Evolutionary conservation across 2,329 filamentous ascomycete species (phyloP).

Genomic region (Arthrobotrys conoides): DNA sequence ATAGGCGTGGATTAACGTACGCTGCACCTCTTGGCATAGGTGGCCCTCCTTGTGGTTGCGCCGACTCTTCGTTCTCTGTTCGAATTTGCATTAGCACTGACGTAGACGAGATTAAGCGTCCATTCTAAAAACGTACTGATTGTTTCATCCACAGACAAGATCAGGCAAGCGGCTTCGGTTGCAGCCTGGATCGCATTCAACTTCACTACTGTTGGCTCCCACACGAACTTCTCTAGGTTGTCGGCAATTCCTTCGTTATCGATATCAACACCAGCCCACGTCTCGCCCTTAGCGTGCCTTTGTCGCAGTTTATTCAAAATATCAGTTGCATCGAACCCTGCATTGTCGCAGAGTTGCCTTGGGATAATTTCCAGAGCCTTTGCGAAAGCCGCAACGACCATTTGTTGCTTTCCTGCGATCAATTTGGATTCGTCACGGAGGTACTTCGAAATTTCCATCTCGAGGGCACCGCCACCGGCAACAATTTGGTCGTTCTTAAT

Average conservation of each 20-base stretch:
- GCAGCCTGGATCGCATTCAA: slow-evolving; percentile 96
- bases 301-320: slow-evolving; percentile 96
- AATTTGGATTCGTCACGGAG: slow-evolving; percentile 92
- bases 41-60: slow-evolving; percentile 79
- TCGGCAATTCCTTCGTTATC: slow-evolving; percentile 89
- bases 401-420: slow-evolving; percentile 93
- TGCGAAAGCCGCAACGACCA: slow-evolving; percentile 97
- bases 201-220: slow-evolving; percentile 97
- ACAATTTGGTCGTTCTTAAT: slow-evolving; percentile 96
- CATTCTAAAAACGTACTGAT: slow-evolving; percentile 75
- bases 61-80: slow-evolving; percentile 89
- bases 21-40: slow-evolving; percentile 70
- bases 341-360: slow-evolving; percentile 97
- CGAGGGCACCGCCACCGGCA: slow-evolving; percentile 90
- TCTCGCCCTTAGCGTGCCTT: slow-evolving; percentile 92
- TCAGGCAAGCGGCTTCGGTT: slow-evolving; percentile 94
- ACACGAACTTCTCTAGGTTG: slow-evolving; percentile 96
- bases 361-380: slow-evolving; percentile 98
- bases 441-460: slow-evolving; percentile 97
- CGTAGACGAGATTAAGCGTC: background rate
- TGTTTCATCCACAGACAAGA: slow-evolving; percentile 96
- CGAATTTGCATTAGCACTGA: slow-evolving; percentile 42
- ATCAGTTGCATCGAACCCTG: slow-evolving; percentile 97
- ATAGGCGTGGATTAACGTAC: slow-evolving; percentile 52
- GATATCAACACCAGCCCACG: slow-evolving; percentile 97